A percentile compares a stretch with the other conserved stretches of the same genome.
Evolutionary conservation across 495 filamentous ascomycete species (phyloP).

Genomic region (Bombardia bombarda): DNA sequence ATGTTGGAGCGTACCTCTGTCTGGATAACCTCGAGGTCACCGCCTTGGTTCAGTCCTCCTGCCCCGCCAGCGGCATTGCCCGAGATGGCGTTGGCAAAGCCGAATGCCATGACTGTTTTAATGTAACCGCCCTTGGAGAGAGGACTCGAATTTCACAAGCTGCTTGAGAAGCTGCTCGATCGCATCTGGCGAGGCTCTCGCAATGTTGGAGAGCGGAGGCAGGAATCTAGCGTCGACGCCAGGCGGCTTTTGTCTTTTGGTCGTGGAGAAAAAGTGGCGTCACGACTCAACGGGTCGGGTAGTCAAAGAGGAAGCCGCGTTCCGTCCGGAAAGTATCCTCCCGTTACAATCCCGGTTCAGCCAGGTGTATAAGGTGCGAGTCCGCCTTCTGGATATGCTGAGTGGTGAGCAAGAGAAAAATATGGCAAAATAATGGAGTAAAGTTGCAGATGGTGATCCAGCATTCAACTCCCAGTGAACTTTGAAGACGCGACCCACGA

Average conservation of each 20-base stretch:
- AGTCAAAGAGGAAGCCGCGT: not conserved
- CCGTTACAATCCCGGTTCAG: no score
- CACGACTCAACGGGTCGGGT: not conserved
- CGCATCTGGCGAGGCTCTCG: conserved; percentile 7
- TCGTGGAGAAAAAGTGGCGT: no score
- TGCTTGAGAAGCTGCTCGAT: conserved; percentile 6
- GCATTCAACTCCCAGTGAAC: not conserved
- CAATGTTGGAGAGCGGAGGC: not conserved
- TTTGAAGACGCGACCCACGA: conserved; percentile 18
- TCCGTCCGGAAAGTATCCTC: not conserved
- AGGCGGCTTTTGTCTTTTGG: not conserved
- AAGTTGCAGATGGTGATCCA: not conserved
- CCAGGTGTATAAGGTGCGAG: no score
- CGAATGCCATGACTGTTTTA: conserved; percentile 57
- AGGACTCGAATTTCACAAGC: conserved; percentile 19
- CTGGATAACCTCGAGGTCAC: conserved; percentile 50
- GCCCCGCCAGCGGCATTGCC: conserved; percentile 23
- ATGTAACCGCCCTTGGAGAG: conserved; percentile 17
- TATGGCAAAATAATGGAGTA: not conserved
- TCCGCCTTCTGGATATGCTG: not conserved
- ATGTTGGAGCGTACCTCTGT: conserved; percentile 35
- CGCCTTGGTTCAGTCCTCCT: conserved; percentile 39
- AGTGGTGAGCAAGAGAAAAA: not conserved
- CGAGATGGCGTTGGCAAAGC: conserved; percentile 34
- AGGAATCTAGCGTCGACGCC: not conserved